Evolutionary conservation across 1,284 basidiomycete genomes (phyloP).

Genomic region (Puccinia hordei): DNA sequence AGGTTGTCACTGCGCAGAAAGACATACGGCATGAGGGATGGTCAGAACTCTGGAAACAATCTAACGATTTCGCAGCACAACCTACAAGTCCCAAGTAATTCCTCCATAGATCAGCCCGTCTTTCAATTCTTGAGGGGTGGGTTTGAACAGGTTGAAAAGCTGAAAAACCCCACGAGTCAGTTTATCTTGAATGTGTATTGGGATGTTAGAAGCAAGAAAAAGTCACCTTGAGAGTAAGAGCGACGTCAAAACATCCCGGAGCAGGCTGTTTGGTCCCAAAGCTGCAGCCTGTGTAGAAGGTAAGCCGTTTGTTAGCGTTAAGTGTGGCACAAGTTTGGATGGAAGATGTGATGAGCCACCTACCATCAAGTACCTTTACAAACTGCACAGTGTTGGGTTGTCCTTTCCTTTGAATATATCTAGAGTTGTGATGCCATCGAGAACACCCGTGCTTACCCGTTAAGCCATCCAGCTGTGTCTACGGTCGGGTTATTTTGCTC

Average conservation of each 20-base stretch:
- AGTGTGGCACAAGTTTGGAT: too few species aligned
- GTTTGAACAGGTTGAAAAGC: not conserved
- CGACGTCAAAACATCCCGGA: too few species aligned
- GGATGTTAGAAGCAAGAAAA: not conserved
- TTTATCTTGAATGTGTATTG: not conserved
- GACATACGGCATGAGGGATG: too few species aligned
- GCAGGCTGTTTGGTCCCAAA: not conserved
- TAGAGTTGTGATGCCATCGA: not conserved
- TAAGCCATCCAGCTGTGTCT: slow-evolving; percentile 20
- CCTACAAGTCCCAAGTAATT: not conserved
- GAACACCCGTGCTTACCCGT: slow-evolving; percentile 1
- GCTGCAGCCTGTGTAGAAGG: slow-evolving; percentile 10
- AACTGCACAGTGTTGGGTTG: too few species aligned
- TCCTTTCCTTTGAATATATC: too few species aligned
- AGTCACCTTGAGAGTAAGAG: slow-evolving; percentile 6
- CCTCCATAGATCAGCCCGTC: not conserved
- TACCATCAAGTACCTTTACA: too few species aligned
- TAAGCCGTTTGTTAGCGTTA: not conserved
- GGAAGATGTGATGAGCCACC: too few species aligned
- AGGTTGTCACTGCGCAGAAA: too few species aligned
- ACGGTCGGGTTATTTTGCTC: not conserved
- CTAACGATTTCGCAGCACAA: not conserved
- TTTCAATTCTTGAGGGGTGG: not conserved
- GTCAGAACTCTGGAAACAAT: too few species aligned
- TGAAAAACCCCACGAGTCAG: too few species aligned